Base-by-base conservation (phyloP, 2,329 filamentous ascomycete species). In the Aureobasidium leucospermi region DNA sequence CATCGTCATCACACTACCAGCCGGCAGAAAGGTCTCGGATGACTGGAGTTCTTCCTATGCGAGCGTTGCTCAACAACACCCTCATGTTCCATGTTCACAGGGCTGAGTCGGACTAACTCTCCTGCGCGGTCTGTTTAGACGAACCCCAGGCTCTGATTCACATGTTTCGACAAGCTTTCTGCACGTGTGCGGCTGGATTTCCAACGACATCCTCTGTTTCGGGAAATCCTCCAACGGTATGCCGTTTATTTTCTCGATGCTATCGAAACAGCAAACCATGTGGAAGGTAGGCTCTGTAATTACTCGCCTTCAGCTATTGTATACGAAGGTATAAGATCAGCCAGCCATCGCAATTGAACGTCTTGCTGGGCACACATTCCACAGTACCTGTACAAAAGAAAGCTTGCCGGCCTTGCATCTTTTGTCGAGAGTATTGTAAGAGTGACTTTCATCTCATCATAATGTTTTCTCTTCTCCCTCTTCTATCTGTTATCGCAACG, bases 221-320 rank as follows among this genome's bases (percentile, higher is more conserved):
- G 51, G 51, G 48, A 16, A 55, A 43, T 55, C 39, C 38, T 55
- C 3, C 51, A 55, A 55, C 51, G 51, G 51, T 43, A 55, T 55
- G 4, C 51, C 51, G 51, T 55, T 55, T 43, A 34, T 55, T 55
- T 55, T 42, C 38, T 16, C 28, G 11, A 43, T 42, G 38, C 38
- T 55, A 55, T 55, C 39, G 51, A 55, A 32, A 43, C 28, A 34
- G 39, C n/a, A 23, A 42, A 55, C 38, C 51, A 29, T 55, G 51
- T 38, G 23, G 38, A 42, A 55, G 38, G 51, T 55, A 55, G 15
- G n/a, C n/a, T 43, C n/a, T 55, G 51, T 55, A 43, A 43, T 55
- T 55, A 28, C 16, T 29, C 23, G 48, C 23, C 34, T 29, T 29
- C 34, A 38, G 38, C 15, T 15, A 10, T 29, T 19, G 51, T 23